Conservation (phyloP, 2,329 filamentous ascomycete genomes). For the Fusarium nygamai region DNA sequence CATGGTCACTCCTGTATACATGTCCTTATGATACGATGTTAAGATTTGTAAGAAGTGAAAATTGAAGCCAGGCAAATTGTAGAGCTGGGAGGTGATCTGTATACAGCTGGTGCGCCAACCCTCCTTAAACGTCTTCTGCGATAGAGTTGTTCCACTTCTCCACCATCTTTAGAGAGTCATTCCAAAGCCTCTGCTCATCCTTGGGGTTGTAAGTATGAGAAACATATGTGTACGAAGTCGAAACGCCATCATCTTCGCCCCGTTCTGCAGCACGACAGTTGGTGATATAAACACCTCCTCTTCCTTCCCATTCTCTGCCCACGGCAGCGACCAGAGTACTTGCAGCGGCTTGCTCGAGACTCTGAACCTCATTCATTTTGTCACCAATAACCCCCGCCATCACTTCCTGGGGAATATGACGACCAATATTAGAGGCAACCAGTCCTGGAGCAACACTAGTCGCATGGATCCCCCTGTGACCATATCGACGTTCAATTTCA, state of each 20-base stretch:
- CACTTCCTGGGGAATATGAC: constrained; percentile 3
- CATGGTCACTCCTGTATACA: not conserved
- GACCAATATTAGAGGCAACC: not conserved
- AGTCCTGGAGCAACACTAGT: constrained; percentile 5
- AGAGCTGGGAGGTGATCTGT: not conserved
- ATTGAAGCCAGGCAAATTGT: not conserved
- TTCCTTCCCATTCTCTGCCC: not conserved
- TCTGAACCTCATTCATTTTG: not conserved
- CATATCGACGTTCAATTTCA: constrained; percentile 3
- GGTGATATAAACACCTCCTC: not conserved
- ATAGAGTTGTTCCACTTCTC: not conserved
- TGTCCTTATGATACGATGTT: too few relatives aligned
- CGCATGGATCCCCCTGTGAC: not conserved
- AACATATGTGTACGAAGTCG: not conserved
- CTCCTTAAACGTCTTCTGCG: not conserved
- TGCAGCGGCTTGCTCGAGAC: not conserved
- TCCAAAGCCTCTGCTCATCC: constrained; percentile 1
- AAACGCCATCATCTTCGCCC: not conserved
- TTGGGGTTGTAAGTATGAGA: constrained; percentile 3
- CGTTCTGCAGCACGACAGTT: not conserved
- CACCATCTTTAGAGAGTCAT: not conserved
- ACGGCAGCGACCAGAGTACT: not conserved
- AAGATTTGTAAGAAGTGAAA: too few relatives aligned
- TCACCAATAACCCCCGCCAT: not conserved
- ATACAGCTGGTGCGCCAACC: not conserved